Base-by-base conservation (phyloP, 208 protist species). In the Crithidia mellificae region DNA sequence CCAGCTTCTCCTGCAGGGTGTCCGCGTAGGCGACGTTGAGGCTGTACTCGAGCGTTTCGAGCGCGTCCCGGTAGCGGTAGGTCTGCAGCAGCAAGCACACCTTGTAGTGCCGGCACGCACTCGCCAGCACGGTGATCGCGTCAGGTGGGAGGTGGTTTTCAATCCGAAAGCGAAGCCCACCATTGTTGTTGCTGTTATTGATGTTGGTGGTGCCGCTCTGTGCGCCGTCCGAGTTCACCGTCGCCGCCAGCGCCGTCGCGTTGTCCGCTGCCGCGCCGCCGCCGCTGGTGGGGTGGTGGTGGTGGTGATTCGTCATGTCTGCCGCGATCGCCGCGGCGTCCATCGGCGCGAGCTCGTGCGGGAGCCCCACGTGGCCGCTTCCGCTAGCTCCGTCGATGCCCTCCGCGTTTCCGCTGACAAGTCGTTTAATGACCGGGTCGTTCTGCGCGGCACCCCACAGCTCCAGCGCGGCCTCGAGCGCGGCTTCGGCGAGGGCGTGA, bases 51-150 rank as follows among this genome's bases (percentile, higher is more conserved):
- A 95, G 78, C 22, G 84, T 66, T 73, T 96, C 93, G 17, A 97
- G 68, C 12, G 88, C 91, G 38, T 96, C 90, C 30, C 84, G 77
- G 74, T 97, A 96, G 63, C 91, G 88, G 78, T 92, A 97, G 34
- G 81, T 92, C 63, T 67, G 78, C 43, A 87, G 81, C 32, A 93
- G 76, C 51, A 90, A 74, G 46, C 65, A 84, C 25, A 95, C 78
- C 44, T 85, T 81, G 65, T 87, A 90, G 52, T 80, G 63, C 36
- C 83, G 78, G 55, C 93, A 87, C 19, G 76, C 73, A 43, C 64
- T 74, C 51, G 79, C 53, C 53, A 95, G 80, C 30, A 80, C 72
- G 25, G 62, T n/a, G 17, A 87, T 51, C 49, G 82, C 89, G 39
- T 77, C 80, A 6, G 63, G 39, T 9, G 90, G 85, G 29, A 93